Evolutionary conservation across 2,329 filamentous ascomycete genomes (phyloP), one percentile per base, ranked within the genome.

Genomic region (Neofusicoccum parvum): DNA sequence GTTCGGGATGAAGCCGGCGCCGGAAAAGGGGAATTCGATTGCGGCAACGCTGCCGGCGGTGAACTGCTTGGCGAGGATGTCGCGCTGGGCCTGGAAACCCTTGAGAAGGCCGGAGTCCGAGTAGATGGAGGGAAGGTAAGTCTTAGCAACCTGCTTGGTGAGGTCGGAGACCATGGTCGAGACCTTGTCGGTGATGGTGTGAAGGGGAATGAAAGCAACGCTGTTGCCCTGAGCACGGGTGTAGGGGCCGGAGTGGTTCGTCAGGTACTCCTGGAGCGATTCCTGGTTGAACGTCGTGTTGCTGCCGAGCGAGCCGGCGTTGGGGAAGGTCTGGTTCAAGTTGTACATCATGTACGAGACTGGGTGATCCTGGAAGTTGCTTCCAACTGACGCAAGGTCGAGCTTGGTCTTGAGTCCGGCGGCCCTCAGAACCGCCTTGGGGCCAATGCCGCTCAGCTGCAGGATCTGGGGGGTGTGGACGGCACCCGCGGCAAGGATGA

Each of bases 21-120:
- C 83, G 43, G 83, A 84, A 5, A 76, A 67, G 7, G 69, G 69
- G 17, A 69, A 68, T 27, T 75, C 74, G 17, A 72, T 70, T 15
- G 75, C 67, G 5, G 67, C 72, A 12, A 73, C 71, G 37, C 72
- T 67, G 23, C 71, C 46, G 37, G 60, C 70, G 6, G n/a, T 17
- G 45, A 58, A 59, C 23, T 64, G 43, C 17, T 43, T 10, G 10
- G 50, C 50, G 1, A 67, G 23, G 36, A 65, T 53, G 5, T 49
- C 43, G 12, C 65, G 65, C 36, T 67, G 65, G 1, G 65, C 65
- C 12, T 12, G 23, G 62, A 51, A 67, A 7, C 65, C 65, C 54
- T 54, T 59, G 2, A 65, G 36, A 4, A 67, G 50, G 3, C 41
- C 11, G 0, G 15, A 12, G 36, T 67, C 65, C 9, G 43, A 45